A percentile compares a stretch with the other conserved stretches of the same genome.
These are phyloP conservation scores for Penicillium sp. DNA, from an alignment of 2,329 filamentous ascomycete genomes.

Conservation along the genomic window DNA sequence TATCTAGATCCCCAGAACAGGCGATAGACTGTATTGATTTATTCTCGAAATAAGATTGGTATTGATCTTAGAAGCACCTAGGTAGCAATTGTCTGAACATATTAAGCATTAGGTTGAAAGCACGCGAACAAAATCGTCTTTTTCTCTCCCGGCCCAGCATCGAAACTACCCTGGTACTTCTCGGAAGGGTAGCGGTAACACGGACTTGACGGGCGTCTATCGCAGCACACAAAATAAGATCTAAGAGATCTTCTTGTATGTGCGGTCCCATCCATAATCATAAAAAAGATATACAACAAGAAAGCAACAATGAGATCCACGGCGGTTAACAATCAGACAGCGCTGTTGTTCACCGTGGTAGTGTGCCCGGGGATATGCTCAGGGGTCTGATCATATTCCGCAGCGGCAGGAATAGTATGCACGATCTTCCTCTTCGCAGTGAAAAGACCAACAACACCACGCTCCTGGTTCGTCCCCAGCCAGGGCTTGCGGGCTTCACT, in stretches of 20 bases:
- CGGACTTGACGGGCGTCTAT: neutral
- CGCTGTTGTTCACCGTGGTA: constrained; percentile 9
- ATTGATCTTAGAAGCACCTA: neutral
- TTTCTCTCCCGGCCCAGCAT: neutral
- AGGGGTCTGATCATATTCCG: constrained; percentile 13
- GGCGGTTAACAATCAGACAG: constrained; percentile 3
- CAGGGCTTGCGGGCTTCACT: constrained; percentile 94
- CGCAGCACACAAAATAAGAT: neutral
- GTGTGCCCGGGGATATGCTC: constrained; percentile 8
- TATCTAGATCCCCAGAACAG: neutral
- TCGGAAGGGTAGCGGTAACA: neutral
- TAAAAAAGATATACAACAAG: neutral
- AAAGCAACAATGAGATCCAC: neutral
- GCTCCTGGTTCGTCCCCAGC: constrained; percentile 83
- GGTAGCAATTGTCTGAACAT: neutral
- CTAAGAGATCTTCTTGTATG: neutral
- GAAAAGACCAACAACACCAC: constrained; percentile 73
- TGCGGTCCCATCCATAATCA: neutral
- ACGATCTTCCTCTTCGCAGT: constrained; percentile 76
- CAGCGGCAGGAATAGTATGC: constrained; percentile 12
- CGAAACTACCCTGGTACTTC: neutral
- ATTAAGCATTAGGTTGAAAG: constrained; percentile 6
- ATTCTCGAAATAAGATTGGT: neutral
- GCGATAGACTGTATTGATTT: neutral
- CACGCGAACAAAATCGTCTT: neutral